phyloP scores from a whole-genome alignment of 2,329 filamentous ascomycete species.

The Chalara sp. region DNA sequence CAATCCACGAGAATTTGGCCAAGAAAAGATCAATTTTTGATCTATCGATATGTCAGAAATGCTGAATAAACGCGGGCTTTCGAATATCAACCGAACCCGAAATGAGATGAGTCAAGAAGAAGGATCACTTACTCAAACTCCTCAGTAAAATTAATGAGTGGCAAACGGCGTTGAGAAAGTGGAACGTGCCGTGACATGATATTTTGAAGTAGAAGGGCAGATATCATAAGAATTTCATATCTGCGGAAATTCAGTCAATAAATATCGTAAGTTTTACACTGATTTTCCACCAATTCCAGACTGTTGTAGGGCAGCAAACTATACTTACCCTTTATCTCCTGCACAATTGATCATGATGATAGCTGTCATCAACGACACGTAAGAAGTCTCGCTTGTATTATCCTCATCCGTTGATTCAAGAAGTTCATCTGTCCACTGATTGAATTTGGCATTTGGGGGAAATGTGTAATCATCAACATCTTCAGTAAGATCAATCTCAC shows the following conservation, averaged over 20 bases:
- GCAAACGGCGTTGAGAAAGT: slow-evolving; percentile 31
- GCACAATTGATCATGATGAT: slow-evolving; percentile 26
- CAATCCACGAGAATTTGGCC: slow-evolving; percentile 28
- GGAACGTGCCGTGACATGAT: slow-evolving; percentile 34
- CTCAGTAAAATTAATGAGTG: slow-evolving; percentile 26
- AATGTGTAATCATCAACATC: slow-evolving; percentile 7
- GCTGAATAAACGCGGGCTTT: too few relatives aligned
- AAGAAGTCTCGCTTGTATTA: slow-evolving; percentile 29
- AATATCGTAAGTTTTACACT: too few relatives aligned
- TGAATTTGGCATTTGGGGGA: slow-evolving; percentile 2
- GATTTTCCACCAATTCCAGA: too few relatives aligned
- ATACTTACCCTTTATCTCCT: slow-evolving; percentile 1
- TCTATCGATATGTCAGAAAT: too few relatives aligned
- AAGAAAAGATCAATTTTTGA: slow-evolving; percentile 26
- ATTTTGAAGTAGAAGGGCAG: slow-evolving; percentile 36
- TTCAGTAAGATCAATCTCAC: neutral
- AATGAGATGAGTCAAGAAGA: neutral
- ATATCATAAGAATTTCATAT: slow-evolving; percentile 24
- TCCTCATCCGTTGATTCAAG: slow-evolving; percentile 13
- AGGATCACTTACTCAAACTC: slow-evolving; percentile 26
- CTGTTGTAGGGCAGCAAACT: too few relatives aligned
- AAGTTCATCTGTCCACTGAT: slow-evolving; percentile 4
- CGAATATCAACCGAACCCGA: too few relatives aligned
- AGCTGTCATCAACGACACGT: slow-evolving; percentile 19
- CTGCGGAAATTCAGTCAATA: neutral